Evolutionary conservation across 202 grass and related monocot genomes (phyloP), one percentile per base, ranked within the genome.

Genomic region (Zizania palustris): DNA sequence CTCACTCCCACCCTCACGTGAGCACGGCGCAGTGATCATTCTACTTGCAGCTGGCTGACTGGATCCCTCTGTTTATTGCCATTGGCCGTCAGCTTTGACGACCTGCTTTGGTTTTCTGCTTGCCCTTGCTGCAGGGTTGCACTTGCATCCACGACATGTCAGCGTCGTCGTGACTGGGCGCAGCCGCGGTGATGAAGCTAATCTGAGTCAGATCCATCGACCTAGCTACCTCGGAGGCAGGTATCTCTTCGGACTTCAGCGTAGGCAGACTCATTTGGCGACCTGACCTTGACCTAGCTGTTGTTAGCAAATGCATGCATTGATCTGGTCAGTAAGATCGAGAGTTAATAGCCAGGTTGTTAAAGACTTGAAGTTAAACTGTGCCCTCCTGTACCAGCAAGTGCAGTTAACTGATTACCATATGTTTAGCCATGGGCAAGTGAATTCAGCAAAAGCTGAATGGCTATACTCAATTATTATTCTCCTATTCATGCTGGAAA

Each of bases 101-200:
- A 11, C 54, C 34, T 60, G 28, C 28, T 16, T 6, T 55, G 28
- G 1, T 55, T n/a, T 55, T 55, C 16, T 10, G 51, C 3, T 55
- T 20, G 80, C 54, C 73, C 15, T 41, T 33, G 4, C 10, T 6
- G 58, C 56, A 63, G 65, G 67, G 57, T 14, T 28, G 65, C 81
- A 42, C 53, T 28, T 28, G 28, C 28, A 28, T 28, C 28, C 28
- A 28, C 28, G 28, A 46, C 15, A 37, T 48, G 82, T 78, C 82
- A 44, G 67, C 67, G n/a, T 78, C 74, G 38, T n/a, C 33, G 28
- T 84, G 82, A 84, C 82, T 72, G 4, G 80, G 69, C 16, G 3
- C 34, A 19, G 51, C 51, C 51, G 51, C 51, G 51, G 51, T 28
- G 51, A 55, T 45, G 1, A 1, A 37, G 44, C 43, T 53, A 54